These are phyloP conservation scores for Kalaharituber pfeilii DNA, from an alignment of 2,329 filamentous ascomycete genomes.

Conservation along the genomic window DNA sequence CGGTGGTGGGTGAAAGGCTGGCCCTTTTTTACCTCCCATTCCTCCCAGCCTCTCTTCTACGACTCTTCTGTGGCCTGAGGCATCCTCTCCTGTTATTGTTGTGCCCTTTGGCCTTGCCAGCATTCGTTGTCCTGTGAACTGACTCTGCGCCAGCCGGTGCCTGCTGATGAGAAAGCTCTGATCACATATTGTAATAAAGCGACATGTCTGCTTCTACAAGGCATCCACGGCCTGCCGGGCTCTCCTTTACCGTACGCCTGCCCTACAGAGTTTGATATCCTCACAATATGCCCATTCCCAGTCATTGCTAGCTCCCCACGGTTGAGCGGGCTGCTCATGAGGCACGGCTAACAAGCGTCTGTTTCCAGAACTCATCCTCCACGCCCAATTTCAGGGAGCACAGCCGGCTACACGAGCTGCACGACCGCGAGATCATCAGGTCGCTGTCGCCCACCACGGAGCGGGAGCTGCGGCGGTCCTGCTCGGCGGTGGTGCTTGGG, in stretches of 20 bases:
- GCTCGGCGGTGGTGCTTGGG: neutral
- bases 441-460: neutral
- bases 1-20: neutral
- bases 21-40: neutral
- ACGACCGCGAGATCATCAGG: conserved; percentile 1
- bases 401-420: neutral
- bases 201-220: neutral
- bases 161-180: neutral
- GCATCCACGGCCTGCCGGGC: too few species aligned
- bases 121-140: too few species aligned
- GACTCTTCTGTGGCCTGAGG: too few species aligned
- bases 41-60: neutral
- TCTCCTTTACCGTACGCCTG: too few species aligned
- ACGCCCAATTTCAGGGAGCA: neutral
- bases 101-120: too few species aligned
- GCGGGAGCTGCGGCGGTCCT: neutral
- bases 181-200: neutral
- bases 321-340: neutral
- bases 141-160: neutral
- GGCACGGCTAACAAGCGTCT: neutral
- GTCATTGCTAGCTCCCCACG: neutral
- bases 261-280: neutral
- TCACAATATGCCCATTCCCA: too few species aligned
- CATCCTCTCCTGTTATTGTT: too few species aligned
- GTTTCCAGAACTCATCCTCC: neutral